Evolutionary conservation across 257 asterid genomes (phyloP), one percentile per base, ranked within the genome.

Genomic region (Jacaranda mimosifolia): DNA sequence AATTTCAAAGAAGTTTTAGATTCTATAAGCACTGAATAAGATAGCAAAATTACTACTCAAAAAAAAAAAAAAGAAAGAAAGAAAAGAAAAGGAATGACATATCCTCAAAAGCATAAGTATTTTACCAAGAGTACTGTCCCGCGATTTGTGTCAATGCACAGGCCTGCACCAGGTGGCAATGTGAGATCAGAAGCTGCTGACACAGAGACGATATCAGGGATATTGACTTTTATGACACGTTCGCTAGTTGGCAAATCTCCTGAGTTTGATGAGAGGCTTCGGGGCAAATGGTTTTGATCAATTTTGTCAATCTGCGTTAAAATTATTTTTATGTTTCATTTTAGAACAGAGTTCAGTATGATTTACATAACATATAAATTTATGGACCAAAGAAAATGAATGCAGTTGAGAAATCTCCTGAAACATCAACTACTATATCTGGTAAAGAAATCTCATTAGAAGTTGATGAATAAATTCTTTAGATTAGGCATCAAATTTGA

Each of bases 171-270:
- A 70, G 88, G 88, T 19, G 92, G 92, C 71, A 89, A 84, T 17
- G 92, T 89, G 53, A 95, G 96, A 89, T 95, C 99, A 72, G 97
- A 91, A 74, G 92, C 93, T n/a, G 99, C 87, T 11, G 97, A 90
- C 13, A 89, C 91, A 7, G 94, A 90, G 68, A 91, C 83, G 48
- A 95, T 95, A 83, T 88, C 96, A 46, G 89, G 81, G 81, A 93
- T 87, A 9, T 85, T 86, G 26, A 95, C 84, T 86, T 85, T 90
- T 65, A 95, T 85, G 71, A 86, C 85, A 76, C 87, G 70, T 79
- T 80, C 87, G 73, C 81, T 84, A 43, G 42, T 32, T 42, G 74
- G 81, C 40, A 45, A 51, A 76, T 91, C 96, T 63, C 83, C 87
- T 60, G 91, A 83, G 70, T 79, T 89, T 80, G 97, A 82, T 60